Conservation (phyloP, 2,329 filamentous ascomycete species). For the Leptographium wingfieldii region DNA sequence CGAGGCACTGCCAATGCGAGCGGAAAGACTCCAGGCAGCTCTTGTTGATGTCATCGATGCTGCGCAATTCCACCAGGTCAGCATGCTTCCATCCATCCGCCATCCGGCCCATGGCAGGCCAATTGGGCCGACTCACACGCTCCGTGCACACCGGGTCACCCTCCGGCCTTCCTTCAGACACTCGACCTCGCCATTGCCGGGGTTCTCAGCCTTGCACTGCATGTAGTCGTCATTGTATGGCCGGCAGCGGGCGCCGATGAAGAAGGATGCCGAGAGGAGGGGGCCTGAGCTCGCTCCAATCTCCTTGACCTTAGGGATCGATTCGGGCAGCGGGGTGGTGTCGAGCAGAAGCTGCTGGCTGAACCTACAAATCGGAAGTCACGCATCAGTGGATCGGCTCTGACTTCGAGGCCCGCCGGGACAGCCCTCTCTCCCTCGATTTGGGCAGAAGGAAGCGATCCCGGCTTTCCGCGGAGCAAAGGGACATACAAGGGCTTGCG, state of each 20-base stretch:
- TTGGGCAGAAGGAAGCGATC: neutral
- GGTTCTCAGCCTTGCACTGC: conserved; percentile 96
- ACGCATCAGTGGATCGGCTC: conserved; percentile 1
- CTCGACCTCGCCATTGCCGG: conserved; percentile 81
- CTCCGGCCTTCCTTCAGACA: conserved; percentile 94
- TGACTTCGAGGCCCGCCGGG: neutral
- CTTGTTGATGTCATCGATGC: conserved; percentile 90
- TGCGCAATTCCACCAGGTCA: conserved; percentile 21
- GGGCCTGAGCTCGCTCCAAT: conserved; percentile 88
- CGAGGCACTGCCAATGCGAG: conserved; percentile 87
- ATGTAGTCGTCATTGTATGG: conserved; percentile 98
- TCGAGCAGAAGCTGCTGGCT: conserved; percentile 88
- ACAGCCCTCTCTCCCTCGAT: neutral
- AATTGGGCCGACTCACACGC: conserved; percentile 59
- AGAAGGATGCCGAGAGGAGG: conserved; percentile 82
- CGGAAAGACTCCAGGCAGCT: conserved; percentile 86
- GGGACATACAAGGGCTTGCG: conserved; percentile 43
- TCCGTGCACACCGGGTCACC: conserved; percentile 90
- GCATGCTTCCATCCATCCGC: neutral
- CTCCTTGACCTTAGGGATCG: conserved; percentile 87
- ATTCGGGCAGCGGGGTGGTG: conserved; percentile 84
- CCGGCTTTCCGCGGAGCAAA: neutral
- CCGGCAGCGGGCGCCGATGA: conserved; percentile 91
- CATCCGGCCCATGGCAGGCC: neutral
- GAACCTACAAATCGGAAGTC: conserved; percentile 51